A percentile compares a stretch with the other conserved stretches of the same genome.
Evolutionary conservation across 2,329 filamentous ascomycete species (phyloP).

Genomic region (Epichloe amarillans): DNA sequence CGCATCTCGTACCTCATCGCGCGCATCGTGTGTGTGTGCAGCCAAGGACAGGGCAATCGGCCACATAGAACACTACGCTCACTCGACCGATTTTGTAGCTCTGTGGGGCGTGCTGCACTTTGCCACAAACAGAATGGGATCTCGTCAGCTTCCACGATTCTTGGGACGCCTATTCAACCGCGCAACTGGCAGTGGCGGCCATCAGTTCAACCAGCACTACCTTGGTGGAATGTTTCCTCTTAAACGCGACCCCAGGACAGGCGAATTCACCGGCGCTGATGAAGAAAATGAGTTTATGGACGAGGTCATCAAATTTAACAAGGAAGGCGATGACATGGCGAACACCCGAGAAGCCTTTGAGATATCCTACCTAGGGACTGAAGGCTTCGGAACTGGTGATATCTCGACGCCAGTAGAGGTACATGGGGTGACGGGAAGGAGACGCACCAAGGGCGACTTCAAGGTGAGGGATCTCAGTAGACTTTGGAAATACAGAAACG

Average conservation of each 20-base stretch:
- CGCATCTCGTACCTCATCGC: conserved; percentile 19
- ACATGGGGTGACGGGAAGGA: conserved; percentile 18
- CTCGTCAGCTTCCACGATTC: conserved; percentile 41
- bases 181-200: conserved; percentile 35
- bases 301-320: conserved; percentile 34
- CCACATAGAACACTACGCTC: conserved; percentile 71
- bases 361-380: conserved; percentile 30
- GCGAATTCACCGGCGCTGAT: conserved; percentile 28
- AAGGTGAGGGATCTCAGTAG: conserved; percentile 48
- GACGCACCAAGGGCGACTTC: conserved; percentile 21
- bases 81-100: conserved; percentile 60
- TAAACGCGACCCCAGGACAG: conserved; percentile 26
- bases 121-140: conserved; percentile 28
- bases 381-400: conserved; percentile 23
- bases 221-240: conserved; percentile 49
- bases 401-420: conserved; percentile 24
- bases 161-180: conserved; percentile 48
- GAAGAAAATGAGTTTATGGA: conserved; percentile 49
- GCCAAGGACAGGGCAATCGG: conserved; percentile 41
- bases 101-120: conserved; percentile 64
- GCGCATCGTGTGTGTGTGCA: conserved; percentile 18
- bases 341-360: conserved; percentile 34
- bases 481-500: conserved; percentile 50
- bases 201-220: conserved; percentile 49
- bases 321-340: conserved; percentile 28